Evolutionary conservation across 2,329 filamentous ascomycete species (phyloP), one percentile per base, ranked within the genome.

Genomic region (Mycosphaerella arachidis): DNA sequence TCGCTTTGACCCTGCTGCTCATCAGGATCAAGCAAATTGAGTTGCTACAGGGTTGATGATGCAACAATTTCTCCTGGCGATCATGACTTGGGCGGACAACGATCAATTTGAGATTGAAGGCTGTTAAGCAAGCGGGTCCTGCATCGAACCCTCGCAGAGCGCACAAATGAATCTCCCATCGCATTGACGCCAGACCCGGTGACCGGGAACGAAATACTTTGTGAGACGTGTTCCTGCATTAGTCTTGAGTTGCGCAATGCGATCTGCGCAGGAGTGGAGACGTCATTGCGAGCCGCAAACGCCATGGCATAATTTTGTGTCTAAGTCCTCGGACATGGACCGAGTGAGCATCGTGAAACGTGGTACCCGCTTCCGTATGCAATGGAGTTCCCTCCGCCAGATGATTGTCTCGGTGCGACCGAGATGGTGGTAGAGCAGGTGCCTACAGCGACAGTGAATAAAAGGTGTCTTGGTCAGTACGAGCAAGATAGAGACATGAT

Each of bases 171-270:
- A 58, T 24, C n/a, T 48, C 48, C 48, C 27, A 58, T 37, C 48
- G 59, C 56, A 58, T 58, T 54, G 58, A 61, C 60, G 53, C 57
- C 55, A 55, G 64, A 67, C 63, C 65, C 62, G 46, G 57, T 59
- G 62, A 63, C 62, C 59, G 24, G 62, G 62, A 53, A 59, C 50
- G 56, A 55, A 52, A 58, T 30, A 52, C 40, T 51, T 57, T 60
- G 59, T 63, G 53, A 67, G 60, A 67, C 56, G 12, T 48, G 68
- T 70, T 66, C 68, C 68, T 70, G 68, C 68, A 68, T 69, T 69
- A 69, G 67, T 62, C 46, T 54, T 45, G n/a, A 45, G 59, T 68
- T 70, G 67, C 68, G 68, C 67, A 67, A 68, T 68, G 33, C 40
- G 61, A 66, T 62, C 62, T 59, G 56, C 63, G 57, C 60, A 45